Percentiles rank a stretch among this genome's conserved stretches.
phyloP scores from a whole-genome alignment of 345 rosid species.

The Hibiscus trionum region DNA sequence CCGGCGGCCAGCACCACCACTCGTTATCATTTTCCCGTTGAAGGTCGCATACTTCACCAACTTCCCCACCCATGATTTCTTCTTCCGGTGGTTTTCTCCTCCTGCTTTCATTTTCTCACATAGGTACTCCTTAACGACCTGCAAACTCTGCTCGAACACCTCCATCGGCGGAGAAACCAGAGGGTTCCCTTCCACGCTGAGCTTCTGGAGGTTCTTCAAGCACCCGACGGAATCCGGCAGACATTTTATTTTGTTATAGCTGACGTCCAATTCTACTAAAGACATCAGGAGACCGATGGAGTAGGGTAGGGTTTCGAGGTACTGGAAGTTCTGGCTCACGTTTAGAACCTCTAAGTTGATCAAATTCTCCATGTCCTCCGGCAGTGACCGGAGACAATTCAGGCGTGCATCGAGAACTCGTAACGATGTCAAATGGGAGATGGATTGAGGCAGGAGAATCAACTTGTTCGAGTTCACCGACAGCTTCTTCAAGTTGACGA shows the following conservation, averaged over 20 bases:
- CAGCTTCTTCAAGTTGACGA: constrained; percentile 56
- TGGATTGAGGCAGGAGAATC: constrained; percentile 50
- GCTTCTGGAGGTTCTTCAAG: constrained; percentile 57
- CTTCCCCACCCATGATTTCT: constrained; percentile 65
- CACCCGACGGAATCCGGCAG: constrained; percentile 77
- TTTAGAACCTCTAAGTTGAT: constrained; percentile 64
- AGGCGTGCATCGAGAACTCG: constrained; percentile 62
- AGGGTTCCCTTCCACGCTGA: constrained; percentile 74
- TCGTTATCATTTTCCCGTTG: constrained; percentile 26
- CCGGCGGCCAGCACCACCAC: background rate
- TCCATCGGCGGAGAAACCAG: constrained; percentile 64
- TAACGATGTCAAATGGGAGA: constrained; percentile 54
- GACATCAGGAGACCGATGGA: constrained; percentile 66
- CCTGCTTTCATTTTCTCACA: constrained; percentile 51
- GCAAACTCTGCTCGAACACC: constrained; percentile 56
- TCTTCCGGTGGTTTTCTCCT: constrained; percentile 30
- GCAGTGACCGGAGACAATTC: constrained; percentile 66
- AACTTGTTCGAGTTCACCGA: constrained; percentile 75
- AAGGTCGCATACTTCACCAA: constrained; percentile 55
- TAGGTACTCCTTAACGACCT: constrained; percentile 53
- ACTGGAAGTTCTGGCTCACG: constrained; percentile 78
- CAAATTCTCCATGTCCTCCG: constrained; percentile 68
- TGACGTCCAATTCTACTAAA: constrained; percentile 65
- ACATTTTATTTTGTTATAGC: constrained; percentile 57
- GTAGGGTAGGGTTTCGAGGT: constrained; percentile 47